Evolutionary conservation across 2,329 filamentous ascomycete species (phyloP).

Genomic region (Fusarium nelsonii): DNA sequence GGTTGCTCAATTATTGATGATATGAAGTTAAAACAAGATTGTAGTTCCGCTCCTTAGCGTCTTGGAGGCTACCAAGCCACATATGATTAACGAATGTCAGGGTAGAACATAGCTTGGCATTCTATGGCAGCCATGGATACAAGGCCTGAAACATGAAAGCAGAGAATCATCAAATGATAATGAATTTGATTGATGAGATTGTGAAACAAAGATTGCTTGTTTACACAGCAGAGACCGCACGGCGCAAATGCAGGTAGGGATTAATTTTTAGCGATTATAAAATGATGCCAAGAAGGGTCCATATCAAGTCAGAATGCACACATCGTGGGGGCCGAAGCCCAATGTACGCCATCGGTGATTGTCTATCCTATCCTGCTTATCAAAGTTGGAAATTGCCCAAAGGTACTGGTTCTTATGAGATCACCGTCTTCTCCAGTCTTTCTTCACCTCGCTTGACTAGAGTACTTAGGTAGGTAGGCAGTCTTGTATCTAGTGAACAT

Average conservation of each 20-base stretch:
- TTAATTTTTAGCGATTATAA: neutral
- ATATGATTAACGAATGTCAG: slow-evolving; percentile 7
- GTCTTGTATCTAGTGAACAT: neutral
- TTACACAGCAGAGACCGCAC: neutral
- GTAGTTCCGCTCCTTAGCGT: slow-evolving; percentile 3
- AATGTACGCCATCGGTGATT: neutral
- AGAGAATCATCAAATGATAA: neutral
- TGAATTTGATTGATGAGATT: neutral
- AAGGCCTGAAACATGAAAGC: neutral
- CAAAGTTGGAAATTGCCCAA: neutral
- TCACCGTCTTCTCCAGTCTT: too few relatives aligned
- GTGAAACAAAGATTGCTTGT: neutral
- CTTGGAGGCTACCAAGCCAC: slow-evolving; percentile 20
- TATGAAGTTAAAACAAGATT: slow-evolving; percentile 36
- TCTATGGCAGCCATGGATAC: neutral
- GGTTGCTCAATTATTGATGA: neutral
- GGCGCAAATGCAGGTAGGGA: neutral
- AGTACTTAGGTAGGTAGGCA: neutral
- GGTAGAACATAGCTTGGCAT: slow-evolving; percentile 20
- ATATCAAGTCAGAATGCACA: neutral
- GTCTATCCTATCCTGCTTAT: neutral
- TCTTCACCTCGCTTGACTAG: too few relatives aligned
- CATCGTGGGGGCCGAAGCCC: neutral
- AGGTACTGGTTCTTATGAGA: neutral
- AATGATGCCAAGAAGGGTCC: neutral